These are phyloP conservation scores for Tilletiopsis washingtonensis DNA, from an alignment of 1,284 basidiomycete species.

Conservation along the genomic window DNA sequence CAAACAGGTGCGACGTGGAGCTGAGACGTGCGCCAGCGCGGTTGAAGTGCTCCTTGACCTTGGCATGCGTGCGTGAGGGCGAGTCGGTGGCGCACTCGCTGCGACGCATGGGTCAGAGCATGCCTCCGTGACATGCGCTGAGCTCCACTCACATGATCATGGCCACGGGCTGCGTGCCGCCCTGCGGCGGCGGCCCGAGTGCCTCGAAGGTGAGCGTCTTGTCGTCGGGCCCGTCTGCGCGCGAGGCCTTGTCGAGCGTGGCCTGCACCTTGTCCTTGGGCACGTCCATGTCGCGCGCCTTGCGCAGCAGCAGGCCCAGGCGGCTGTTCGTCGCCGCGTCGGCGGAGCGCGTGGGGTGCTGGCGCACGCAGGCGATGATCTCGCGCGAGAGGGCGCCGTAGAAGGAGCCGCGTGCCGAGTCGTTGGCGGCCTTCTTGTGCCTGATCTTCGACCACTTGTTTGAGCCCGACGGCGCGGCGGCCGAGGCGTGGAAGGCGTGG, in stretches of 20 bases:
- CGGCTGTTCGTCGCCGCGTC: constrained; percentile 7
- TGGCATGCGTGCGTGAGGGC: constrained; percentile 7
- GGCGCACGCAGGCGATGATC: constrained; percentile 10
- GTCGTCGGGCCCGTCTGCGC: background rate
- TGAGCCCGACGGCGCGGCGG: no score
- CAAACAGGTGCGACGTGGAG: constrained; percentile 12
- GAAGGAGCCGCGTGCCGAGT: constrained; percentile 3
- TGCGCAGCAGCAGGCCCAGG: constrained; percentile 5
- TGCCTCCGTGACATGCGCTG: background rate
- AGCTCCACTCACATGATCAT: constrained; percentile 9
- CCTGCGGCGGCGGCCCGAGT: constrained; percentile 1
- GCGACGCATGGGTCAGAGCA: background rate
- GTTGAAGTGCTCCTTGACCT: constrained; percentile 14
- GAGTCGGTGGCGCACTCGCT: constrained; percentile 13
- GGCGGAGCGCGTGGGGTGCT: constrained; percentile 3
- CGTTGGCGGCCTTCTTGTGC: constrained; percentile 18
- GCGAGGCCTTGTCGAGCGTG: constrained; percentile 12
- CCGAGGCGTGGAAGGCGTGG: no score
- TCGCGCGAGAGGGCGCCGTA: constrained; percentile 11
- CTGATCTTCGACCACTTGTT: constrained; percentile 16
- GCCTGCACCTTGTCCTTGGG: constrained; percentile 14
- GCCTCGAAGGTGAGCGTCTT: constrained; percentile 12
- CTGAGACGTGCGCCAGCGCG: constrained; percentile 8
- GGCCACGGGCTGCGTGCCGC: constrained; percentile 5
- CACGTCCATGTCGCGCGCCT: constrained; percentile 11